Percentiles rank a stretch among this genome's conserved stretches.
Conservation (phyloP, 768 basidiomycete genomes). For the Tricholoma sp. region DNA sequence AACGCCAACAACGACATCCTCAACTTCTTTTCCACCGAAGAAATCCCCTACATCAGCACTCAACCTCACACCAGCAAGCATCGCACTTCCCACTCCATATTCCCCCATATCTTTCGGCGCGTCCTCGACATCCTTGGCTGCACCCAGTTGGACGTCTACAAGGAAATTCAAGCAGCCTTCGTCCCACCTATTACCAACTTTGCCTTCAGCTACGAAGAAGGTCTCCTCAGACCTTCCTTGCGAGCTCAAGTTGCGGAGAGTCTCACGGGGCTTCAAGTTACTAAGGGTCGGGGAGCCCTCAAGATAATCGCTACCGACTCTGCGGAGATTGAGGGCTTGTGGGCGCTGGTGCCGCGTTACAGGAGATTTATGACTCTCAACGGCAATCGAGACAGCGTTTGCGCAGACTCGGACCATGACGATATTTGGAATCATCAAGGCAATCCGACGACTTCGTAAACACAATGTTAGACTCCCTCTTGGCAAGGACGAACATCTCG, state of each 20-base stretch:
- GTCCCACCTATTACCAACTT: background rate
- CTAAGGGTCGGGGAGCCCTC: background rate
- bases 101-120: background rate
- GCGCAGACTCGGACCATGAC: background rate
- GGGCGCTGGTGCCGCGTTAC: background rate
- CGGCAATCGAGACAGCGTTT: background rate
- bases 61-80: background rate
- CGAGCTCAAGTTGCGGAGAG: too few species aligned
- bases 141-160: background rate
- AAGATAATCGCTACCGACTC: background rate
- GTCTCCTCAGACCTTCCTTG: too few species aligned
- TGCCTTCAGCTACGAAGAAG: background rate
- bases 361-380: background rate
- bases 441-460: background rate
- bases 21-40: background rate
- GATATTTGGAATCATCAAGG: background rate
- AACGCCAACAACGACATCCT: background rate
- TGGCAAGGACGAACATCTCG: background rate
- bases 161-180: too few species aligned
- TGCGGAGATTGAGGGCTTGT: background rate
- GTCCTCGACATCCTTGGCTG: background rate
- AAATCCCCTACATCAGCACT: background rate
- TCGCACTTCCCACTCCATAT: too few species aligned
- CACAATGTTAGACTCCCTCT: too few species aligned
- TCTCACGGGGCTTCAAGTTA: background rate